Evolutionary conservation across 2,329 filamentous ascomycete species (phyloP), one percentile per base, ranked within the genome.

Genomic region (Diplodia sapinea): DNA sequence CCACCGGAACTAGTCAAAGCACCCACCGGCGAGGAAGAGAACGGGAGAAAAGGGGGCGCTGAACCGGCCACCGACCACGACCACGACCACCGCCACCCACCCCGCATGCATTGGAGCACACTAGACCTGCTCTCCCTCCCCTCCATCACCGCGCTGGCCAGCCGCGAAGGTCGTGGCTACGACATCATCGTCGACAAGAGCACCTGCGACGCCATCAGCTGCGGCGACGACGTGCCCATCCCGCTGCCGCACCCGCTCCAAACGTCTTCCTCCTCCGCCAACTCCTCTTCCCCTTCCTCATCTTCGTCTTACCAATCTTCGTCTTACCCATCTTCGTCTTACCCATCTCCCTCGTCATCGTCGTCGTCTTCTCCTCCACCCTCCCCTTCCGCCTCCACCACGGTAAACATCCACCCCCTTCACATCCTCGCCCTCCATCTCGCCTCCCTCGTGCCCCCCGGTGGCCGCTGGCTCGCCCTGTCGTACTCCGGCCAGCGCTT

Each of bases 401-500:
- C 23, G 17, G 15, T 33, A 15, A 12, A 69, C 49, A 70, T 80
- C 4, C 77, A 81, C 64, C 79, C 79, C 20, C 64, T 81, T 3
- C 74, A 78, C 47, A 69, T 81, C 29, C 71, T 81, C 51, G 79
- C 79, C 15, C 72, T 81, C 2, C 77, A 82, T 68, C 72, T 82
- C 8, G 79, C 80, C 1, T 72, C 77, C 3, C 67, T 80, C 4
- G 73, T 79, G 0, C 77, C 79, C 2, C 77, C 79, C 1, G 73
- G 72, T 5, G 78, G 74, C 5, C 73, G 72, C 26, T 82, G 80
- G 80, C 75, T 82, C 56, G 70, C 75, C 5, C 68, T 81, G 3
- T 80, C 79, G 0, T 82, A 81, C 69, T 78, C 77, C 0, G 70
- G 71, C n/a, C 76, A 79, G 23, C 75, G 80, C 15, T 82, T 79